Base-by-base conservation (phyloP, 257 asterid genomes). In the Leonotis leonurus region DNA sequence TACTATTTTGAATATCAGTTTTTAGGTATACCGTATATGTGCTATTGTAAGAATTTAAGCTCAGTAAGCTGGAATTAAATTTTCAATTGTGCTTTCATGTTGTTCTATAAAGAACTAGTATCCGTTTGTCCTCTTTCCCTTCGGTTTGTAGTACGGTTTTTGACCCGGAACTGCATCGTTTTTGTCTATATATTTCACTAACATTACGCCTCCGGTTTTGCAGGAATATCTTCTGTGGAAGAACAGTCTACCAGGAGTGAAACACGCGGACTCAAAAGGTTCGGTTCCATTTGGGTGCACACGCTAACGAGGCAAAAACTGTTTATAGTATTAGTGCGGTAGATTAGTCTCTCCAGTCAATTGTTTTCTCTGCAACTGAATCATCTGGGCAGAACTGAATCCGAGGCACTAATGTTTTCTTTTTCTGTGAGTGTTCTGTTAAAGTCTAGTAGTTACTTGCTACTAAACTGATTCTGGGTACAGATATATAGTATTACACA, bases 221-320 rank as follows among this genome's bases (percentile, higher is more conserved):
- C 85, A 84, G 93, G 75, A 80, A 73, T 72, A 65, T 78, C 40
- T 80, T 80, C 74, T 87, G 93, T 13, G 86, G 95, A 56, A 80
- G 88, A 69, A 81, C 78, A 3, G 65, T 68, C 32, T 43, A 75
- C 54, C 68, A 43, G 32, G 84, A 86, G 55, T 81, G 85, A 86
- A 53, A 17, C 1, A 29, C 59, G 5, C 20, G 1, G 1, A 16
- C 37, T 17, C 18, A 12, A 16, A 17, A 4, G 26, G 18, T 36
- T 56, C 62, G 7, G 6, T 35, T 17, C n/a, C n/a, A n/a, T n/a
- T n/a, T n/a, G 26, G 18, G 4, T 49, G 56, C 37, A 16, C 13
- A 29, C 2, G 67, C 44, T 6, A 12, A 61, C 46, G n/a, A 22
- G 9, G 46, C 13, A 12, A 20, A 17, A 18, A 18, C 2, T 37